A percentile compares a stretch with the other conserved stretches of the same genome.
Conservation (phyloP, 2,329 filamentous ascomycete genomes). For the Sporothrix mexicana region DNA sequence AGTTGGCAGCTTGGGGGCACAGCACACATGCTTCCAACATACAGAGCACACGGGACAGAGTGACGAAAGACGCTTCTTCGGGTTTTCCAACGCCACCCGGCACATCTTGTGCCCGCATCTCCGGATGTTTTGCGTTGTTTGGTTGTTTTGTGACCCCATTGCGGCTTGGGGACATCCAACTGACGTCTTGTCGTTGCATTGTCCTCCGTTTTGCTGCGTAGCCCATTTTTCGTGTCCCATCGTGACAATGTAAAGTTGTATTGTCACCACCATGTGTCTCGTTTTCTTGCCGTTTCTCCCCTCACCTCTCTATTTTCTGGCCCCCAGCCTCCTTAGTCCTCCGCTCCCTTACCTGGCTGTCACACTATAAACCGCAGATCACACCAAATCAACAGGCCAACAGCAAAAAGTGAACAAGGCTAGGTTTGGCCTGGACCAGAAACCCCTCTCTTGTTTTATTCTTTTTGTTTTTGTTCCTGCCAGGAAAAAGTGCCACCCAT, state of each 20-base stretch:
- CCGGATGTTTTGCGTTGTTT: neutral
- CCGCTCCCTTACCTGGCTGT: neutral
- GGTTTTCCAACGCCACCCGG: neutral
- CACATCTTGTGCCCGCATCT: neutral
- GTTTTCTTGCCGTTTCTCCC: neutral
- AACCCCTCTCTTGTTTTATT: neutral
- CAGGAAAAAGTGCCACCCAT: too few species aligned
- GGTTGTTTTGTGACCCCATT: conserved; percentile 7
- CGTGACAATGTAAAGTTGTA: neutral
- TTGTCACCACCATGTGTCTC: neutral
- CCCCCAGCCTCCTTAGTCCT: neutral
- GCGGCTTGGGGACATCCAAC: neutral
- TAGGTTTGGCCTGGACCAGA: neutral
- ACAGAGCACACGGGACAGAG: neutral
- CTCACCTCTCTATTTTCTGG: neutral
- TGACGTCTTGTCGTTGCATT: neutral
- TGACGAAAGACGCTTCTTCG: neutral
- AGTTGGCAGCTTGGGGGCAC: neutral
- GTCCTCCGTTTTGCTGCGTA: neutral
- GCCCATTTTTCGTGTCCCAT: neutral
- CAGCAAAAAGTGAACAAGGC: neutral
- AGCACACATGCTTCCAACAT: neutral
- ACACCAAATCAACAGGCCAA: neutral
- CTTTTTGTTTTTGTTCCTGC: neutral
- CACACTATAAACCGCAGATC: neutral